Evolutionary conservation across 176 grass and related monocot species (phyloP).

Genomic region (Carex cristatella): DNA sequence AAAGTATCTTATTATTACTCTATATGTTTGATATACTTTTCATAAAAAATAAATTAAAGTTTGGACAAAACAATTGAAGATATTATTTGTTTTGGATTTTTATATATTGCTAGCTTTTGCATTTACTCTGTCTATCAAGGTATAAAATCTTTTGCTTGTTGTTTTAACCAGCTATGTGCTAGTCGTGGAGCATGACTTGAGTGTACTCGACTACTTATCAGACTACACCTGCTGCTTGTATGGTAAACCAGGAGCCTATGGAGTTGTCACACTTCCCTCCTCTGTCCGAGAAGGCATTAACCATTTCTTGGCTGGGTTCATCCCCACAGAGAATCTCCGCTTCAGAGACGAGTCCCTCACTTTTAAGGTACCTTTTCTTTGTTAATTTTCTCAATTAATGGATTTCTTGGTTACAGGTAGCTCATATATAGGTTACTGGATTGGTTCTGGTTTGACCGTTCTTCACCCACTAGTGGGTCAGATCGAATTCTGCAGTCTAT

Average conservation of each 20-base stretch:
- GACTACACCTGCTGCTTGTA: slow-evolving; percentile 96
- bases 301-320: slow-evolving; percentile 69
- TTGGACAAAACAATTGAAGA: no score
- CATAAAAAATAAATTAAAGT: no score
- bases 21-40: no score
- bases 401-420: background rate
- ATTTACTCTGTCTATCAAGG: no score
- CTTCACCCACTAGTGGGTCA: no score
- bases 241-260: slow-evolving; percentile 83
- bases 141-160: background rate
- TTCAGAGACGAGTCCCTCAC: slow-evolving; percentile 72
- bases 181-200: slow-evolving; percentile 81
- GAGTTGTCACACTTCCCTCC: slow-evolving; percentile 72
- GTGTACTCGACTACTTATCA: slow-evolving; percentile 85
- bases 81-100: no score
- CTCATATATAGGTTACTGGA: background rate
- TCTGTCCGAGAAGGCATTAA: slow-evolving; percentile 84
- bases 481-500: background rate
- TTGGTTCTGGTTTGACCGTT: background rate
- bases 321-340: slow-evolving; percentile 79
- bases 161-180: slow-evolving; percentile 59
- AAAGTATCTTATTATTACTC: no score
- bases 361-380: slow-evolving; percentile 51
- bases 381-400: no score
- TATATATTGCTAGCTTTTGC: no score